Conservation (phyloP, 345 rosid genomes). For the Eucalyptus marginata region DNA sequence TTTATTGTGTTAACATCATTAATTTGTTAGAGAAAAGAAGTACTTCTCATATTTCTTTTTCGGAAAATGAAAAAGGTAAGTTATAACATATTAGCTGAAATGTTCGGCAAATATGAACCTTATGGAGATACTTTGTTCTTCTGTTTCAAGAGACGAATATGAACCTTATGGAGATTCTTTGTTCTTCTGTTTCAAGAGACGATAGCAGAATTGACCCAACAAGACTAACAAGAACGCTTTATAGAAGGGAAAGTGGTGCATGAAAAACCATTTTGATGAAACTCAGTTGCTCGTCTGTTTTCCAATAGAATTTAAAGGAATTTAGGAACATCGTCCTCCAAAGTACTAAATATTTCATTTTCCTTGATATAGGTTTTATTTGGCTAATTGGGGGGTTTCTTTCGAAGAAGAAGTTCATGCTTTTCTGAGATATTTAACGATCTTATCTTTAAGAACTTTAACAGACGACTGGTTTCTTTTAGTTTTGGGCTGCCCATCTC, state of each 20-base stretch:
- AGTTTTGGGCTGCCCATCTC: too few species aligned
- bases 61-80: background rate
- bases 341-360: background rate
- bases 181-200: background rate
- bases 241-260: background rate
- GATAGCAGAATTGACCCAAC: background rate
- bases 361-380: background rate
- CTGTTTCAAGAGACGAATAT: background rate
- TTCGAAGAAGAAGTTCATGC: background rate
- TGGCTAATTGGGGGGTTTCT: background rate
- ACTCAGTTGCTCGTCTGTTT: background rate
- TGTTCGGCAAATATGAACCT: background rate
- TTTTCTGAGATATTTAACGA: background rate
- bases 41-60: background rate
- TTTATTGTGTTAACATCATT: background rate
- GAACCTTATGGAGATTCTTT: background rate
- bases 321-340: background rate
- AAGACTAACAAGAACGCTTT: background rate
- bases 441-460: background rate
- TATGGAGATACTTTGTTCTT: background rate
- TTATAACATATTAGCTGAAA: background rate
- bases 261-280: too few species aligned
- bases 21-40: background rate
- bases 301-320: background rate
- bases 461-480: too few species aligned